Evolutionary conservation across 768 basidiomycete genomes (phyloP), one percentile per base, ranked within the genome.

Genomic region (Mycena haematopus): DNA sequence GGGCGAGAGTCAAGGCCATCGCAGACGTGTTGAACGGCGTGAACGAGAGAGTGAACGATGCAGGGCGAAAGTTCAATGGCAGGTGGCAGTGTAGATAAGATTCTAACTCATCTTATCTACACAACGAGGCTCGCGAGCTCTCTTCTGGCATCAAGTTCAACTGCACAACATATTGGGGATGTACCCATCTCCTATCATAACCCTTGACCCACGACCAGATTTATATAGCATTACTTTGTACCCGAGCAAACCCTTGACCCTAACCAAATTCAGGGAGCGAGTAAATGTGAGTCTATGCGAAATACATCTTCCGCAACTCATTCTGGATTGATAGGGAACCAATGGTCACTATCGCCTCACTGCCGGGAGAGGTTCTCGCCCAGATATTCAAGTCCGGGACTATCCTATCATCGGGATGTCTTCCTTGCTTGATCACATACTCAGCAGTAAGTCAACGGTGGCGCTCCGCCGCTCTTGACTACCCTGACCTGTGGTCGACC

Each of bases 401-500:
- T 10, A 52, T 15, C 21, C 19, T 45, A 17, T 56, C 55, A 24
- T 56, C 42, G n/a, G 52, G 63, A 19, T 65, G 55, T 21, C 56
- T 63, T 31, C 50, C 55, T 29, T 45, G 42, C 38, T 29, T 61
- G 29, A 46, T 60, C 45, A n/a, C 10, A 13, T 63, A 54, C 13
- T 60, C 58, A 2, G 58, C 66, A 19, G 65, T 66, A 6, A 56
- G 54, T 54, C 38, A 21, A 25, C 44, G 29, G 6, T 67, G 62
- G 62, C 51, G 66, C 6, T 27, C 40, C n/a, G 58, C 55, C 21
- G 54, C 58, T 8, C 52, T 67, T n/a, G 58, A 63, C n/a, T 55
- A 66, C 42, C 62, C 66, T 13, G 58, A 63, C 27, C 45, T 67
- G 25, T 67, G 66, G 66, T 14, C 62, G 2, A 44, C 40, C 11